phyloP scores from a whole-genome alignment of 2,329 filamentous ascomycete species.

The Chaetomium olivaceum region DNA sequence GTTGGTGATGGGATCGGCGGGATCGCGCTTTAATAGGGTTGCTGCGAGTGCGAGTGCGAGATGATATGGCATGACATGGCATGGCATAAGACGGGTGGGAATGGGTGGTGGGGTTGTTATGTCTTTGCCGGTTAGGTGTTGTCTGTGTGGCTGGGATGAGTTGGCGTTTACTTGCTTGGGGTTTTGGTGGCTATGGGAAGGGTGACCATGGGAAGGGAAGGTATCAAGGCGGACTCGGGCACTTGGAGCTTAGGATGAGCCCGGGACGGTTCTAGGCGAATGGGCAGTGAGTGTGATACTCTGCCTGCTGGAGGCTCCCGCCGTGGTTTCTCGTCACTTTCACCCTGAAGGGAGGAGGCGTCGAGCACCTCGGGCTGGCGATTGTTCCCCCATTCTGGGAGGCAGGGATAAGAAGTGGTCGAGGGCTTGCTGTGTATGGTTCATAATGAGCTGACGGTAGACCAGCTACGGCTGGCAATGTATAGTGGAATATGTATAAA shows the following conservation, averaged over 20 bases:
- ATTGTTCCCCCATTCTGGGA: background rate
- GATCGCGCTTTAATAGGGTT: background rate
- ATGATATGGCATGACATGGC: background rate
- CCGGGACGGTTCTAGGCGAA: background rate
- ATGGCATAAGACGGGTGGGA: background rate
- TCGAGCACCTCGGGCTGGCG: no score
- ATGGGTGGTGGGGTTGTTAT: background rate
- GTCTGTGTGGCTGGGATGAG: background rate
- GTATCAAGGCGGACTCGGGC: background rate
- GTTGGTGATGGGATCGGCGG: background rate
- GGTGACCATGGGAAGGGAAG: no score
- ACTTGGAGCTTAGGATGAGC: background rate
- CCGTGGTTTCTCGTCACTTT: background rate
- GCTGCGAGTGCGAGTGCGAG: background rate
- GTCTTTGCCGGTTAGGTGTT: background rate
- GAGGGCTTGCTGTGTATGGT: background rate
- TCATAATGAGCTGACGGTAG: background rate
- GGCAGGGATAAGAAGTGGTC: background rate
- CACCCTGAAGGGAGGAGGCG: background rate
- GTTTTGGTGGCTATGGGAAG: background rate
- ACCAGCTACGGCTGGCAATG: background rate
- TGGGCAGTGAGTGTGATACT: background rate
- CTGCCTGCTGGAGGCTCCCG: background rate
- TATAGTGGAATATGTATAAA: background rate
- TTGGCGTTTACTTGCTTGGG: background rate